phyloP scores from a whole-genome alignment of 2,329 filamentous ascomycete genomes.

The Dothistroma septosporum region DNA sequence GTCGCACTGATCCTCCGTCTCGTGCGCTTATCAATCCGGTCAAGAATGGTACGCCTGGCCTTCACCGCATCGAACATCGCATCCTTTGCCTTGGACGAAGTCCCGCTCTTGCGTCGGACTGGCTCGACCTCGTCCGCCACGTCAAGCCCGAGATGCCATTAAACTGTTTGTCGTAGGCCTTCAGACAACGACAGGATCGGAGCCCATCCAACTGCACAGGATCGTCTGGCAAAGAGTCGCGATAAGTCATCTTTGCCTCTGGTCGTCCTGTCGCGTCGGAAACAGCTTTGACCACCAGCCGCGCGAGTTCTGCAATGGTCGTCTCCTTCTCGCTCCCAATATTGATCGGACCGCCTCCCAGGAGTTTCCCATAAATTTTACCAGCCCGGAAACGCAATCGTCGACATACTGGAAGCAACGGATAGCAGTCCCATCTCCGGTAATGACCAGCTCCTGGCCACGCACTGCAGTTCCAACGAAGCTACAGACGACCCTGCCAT shows the following conservation, averaged over 20 bases:
- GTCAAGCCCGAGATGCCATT: background rate
- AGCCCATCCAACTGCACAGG: conserved; percentile 4
- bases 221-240: background rate
- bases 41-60: background rate
- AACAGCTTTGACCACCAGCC: background rate
- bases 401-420: conserved; percentile 9
- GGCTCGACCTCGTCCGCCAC: background rate
- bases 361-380: conserved; percentile 2
- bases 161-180: background rate
- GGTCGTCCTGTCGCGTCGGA: background rate
- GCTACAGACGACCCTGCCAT: conserved; percentile 8
- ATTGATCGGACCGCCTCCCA: conserved; percentile 6
- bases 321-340: conserved; percentile 6
- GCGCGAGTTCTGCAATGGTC: conserved; percentile 1
- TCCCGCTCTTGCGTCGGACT: background rate
- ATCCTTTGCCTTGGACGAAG: background rate
- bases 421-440: conserved; percentile 1
- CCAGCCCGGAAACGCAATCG: conserved; percentile 5
- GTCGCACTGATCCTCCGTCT: background rate
- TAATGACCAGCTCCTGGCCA: conserved; percentile 1
- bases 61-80: background rate
- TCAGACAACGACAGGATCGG: background rate
- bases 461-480: conserved; percentile 4
- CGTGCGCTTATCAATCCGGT: background rate
- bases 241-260: background rate